Evolutionary conservation across 352 stramenopile species (phyloP).

Genomic region (Chrysophaeum taylorii): DNA sequence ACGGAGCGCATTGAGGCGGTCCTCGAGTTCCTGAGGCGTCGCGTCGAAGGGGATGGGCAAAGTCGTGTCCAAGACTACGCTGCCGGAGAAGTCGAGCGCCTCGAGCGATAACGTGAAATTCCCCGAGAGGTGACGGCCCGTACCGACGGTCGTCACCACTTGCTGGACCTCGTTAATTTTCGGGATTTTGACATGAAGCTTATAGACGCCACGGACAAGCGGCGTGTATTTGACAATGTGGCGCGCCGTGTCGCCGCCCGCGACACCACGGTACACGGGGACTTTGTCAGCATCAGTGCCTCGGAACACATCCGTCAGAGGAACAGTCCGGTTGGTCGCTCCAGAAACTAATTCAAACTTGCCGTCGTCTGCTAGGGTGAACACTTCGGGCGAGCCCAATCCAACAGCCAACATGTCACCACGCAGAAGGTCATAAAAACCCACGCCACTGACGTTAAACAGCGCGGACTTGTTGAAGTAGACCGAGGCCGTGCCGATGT

Average conservation of each 20-base stretch:
- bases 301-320: neutral
- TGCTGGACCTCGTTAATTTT: conserved; percentile 56
- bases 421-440: neutral
- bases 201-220: conserved; percentile 72
- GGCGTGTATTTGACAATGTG: conserved; percentile 72
- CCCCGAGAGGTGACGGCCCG: conserved; percentile 37
- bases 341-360: neutral
- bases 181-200: conserved; percentile 64
- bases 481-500: conserved; percentile 28
- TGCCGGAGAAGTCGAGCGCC: conserved; percentile 19
- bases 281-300: neutral
- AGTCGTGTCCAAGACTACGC: conserved; percentile 37
- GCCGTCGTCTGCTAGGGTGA: neutral
- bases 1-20: conserved; percentile 49
- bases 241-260: conserved; percentile 45
- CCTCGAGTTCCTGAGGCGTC: conserved; percentile 36
- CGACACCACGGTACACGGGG: conserved; percentile 5
- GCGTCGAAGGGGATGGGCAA: conserved; percentile 63
- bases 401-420: conserved; percentile 11
- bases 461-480: neutral
- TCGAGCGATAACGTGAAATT: conserved; percentile 62
- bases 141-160: conserved; percentile 42
- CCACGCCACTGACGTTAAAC: neutral
- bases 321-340: neutral
- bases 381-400: neutral